Evolutionary conservation across 768 basidiomycete species (phyloP).

Genomic region (Phylloporus sp.): DNA sequence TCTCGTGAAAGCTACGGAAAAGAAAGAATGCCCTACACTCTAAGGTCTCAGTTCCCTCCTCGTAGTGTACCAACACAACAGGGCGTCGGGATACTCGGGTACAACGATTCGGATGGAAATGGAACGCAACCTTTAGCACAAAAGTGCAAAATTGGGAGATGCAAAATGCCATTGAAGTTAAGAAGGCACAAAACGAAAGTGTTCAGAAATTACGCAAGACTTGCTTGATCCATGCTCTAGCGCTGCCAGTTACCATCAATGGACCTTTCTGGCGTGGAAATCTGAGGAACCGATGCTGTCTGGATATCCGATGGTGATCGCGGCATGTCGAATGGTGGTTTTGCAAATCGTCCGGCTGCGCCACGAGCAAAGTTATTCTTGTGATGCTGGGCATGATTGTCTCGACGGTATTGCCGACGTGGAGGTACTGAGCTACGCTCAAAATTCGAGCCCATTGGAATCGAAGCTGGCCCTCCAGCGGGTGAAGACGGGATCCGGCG

Average conservation of each 20-base stretch:
- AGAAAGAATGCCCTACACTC: not conserved
- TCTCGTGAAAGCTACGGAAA: not conserved
- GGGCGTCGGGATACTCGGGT: not conserved
- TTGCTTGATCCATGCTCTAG: constrained; percentile 12
- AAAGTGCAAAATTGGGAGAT: not conserved
- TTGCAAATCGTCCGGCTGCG: constrained; percentile 18
- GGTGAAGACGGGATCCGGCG: constrained; percentile 14
- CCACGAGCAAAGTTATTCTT: constrained; percentile 23
- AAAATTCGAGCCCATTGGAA: constrained; percentile 10
- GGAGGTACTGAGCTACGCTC: constrained; percentile 25
- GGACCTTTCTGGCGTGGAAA: constrained; percentile 6
- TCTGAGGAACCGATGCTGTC: constrained; percentile 5
- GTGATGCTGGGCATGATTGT: constrained; percentile 25
- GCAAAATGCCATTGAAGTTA: not conserved
- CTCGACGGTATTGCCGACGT: constrained; percentile 31
- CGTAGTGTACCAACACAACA: not conserved
- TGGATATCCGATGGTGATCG: constrained; percentile 20
- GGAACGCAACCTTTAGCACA: not conserved
- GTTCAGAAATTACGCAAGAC: constrained; percentile 1
- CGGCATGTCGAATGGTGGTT: constrained; percentile 10
- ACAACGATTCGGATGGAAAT: not conserved
- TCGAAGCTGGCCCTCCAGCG: constrained; percentile 12
- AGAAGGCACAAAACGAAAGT: constrained; percentile 12
- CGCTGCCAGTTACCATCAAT: constrained; percentile 19
- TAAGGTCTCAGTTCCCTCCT: not conserved